Percentiles rank a stretch among this genome's conserved stretches.
Evolutionary conservation across 352 stramenopile species (phyloP).

Genomic region (Phytopythium litorale): DNA sequence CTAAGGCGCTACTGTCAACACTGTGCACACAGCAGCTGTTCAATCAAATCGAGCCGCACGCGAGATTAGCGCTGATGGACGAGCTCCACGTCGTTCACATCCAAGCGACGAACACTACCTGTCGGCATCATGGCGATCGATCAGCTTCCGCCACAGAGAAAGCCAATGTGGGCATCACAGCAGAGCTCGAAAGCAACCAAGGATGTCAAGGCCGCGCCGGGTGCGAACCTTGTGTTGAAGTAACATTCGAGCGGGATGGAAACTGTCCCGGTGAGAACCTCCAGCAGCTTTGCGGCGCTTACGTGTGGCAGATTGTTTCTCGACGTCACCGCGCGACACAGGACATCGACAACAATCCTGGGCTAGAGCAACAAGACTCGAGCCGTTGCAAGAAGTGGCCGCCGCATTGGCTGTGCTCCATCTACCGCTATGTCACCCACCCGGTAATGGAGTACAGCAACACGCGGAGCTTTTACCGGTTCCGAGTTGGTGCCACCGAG

Average conservation of each 20-base stretch:
- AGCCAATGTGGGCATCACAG: not conserved
- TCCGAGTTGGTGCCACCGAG: conserved; percentile 34
- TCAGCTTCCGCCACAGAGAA: not conserved
- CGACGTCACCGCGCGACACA: not conserved
- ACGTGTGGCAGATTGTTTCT: conserved; percentile 34
- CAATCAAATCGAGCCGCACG: conserved; percentile 7
- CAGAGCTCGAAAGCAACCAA: not conserved
- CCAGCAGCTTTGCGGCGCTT: conserved; percentile 21
- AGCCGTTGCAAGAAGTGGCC: conserved; percentile 1
- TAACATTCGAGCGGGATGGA: conserved; percentile 38
- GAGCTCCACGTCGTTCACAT: conserved; percentile 37
- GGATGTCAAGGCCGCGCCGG: not conserved
- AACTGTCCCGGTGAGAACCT: conserved; percentile 31
- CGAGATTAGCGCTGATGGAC: conserved; percentile 29
- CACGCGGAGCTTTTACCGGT: conserved; percentile 19
- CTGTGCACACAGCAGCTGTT: conserved; percentile 24
- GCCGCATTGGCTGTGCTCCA: conserved; percentile 45
- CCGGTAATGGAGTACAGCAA: conserved; percentile 37
- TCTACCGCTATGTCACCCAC: conserved; percentile 49
- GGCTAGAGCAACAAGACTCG: not conserved
- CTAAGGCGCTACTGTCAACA: conserved; percentile 20
- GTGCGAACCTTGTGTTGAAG: not conserved
- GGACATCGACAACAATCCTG: not conserved
- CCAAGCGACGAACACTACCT: not conserved
- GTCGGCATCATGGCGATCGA: not conserved